A percentile compares a stretch with the other conserved stretches of the same genome.
Evolutionary conservation across 2,329 filamentous ascomycete genomes (phyloP).

Genomic region (Colletotrichum liriopes): DNA sequence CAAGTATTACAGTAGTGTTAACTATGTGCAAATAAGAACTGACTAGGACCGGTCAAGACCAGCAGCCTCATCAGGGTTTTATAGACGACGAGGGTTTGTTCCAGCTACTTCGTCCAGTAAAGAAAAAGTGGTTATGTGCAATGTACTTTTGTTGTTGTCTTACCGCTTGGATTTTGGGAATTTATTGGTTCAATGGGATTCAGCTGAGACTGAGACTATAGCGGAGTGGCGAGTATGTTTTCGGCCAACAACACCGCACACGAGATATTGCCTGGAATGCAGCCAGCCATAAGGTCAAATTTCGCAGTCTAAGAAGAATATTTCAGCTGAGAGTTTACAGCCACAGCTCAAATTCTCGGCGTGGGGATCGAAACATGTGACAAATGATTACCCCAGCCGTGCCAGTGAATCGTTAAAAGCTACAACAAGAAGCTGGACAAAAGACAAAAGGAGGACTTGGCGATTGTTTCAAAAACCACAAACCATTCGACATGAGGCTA

Average conservation of each 20-base stretch:
- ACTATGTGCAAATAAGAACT: neutral
- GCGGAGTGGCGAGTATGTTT: neutral
- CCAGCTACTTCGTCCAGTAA: neutral
- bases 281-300: neutral
- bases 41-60: neutral
- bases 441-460: neutral
- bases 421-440: neutral
- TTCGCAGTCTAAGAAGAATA: neutral
- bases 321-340: neutral
- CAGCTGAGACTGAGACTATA: neutral
- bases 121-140: neutral
- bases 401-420: too few species aligned
- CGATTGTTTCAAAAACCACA: neutral
- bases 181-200: neutral
- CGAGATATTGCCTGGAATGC: neutral
- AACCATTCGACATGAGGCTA: neutral
- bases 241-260: neutral
- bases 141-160: neutral
- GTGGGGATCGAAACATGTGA: neutral
- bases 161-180: neutral
- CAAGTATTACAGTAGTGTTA: neutral
- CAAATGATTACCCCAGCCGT: neutral
- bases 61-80: neutral
- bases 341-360: neutral
- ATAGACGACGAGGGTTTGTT: neutral